Percentiles rank a stretch among this genome's conserved stretches.
These are phyloP conservation scores for Simmondsia chinensis DNA, from an alignment of 148 eudicot genomes.

Conservation along the genomic window DNA sequence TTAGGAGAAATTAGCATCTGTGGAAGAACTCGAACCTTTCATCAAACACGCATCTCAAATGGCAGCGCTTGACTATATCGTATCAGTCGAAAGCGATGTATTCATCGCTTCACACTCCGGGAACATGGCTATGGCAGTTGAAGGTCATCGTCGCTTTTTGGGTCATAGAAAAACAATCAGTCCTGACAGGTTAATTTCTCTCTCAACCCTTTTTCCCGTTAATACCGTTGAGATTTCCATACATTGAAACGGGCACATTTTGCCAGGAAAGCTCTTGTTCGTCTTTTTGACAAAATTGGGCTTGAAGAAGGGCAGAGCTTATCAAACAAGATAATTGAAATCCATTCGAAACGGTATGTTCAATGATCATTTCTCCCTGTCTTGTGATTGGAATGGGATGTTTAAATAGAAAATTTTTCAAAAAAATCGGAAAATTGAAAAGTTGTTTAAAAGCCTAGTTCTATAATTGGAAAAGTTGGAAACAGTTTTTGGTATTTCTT, in stretches of 20 bases:
- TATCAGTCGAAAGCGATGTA: constrained; percentile 86
- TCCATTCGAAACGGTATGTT: constrained; percentile 72
- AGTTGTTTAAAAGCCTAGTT: too few relatives aligned
- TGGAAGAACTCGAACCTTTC: constrained; percentile 74
- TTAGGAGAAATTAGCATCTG: constrained; percentile 78
- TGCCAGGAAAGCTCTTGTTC: constrained; percentile 72
- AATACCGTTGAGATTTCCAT: not conserved
- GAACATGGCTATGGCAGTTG: constrained; percentile 98
- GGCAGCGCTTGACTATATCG: constrained; percentile 98
- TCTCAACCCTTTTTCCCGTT: not conserved
- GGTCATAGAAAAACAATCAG: constrained; percentile 92
- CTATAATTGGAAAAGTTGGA: too few relatives aligned
- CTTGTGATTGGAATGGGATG: too few relatives aligned
- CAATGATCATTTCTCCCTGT: not conserved
- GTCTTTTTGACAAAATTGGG: constrained; percentile 63
- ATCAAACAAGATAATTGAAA: constrained; percentile 50
- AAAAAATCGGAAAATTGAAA: too few relatives aligned
- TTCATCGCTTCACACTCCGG: constrained; percentile 90
- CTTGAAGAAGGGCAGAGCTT: constrained; percentile 74
- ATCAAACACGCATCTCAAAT: constrained; percentile 75
- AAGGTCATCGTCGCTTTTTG: constrained; percentile 90
- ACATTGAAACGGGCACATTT: not conserved
- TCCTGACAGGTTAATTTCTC: constrained; percentile 65
- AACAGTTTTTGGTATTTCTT: too few relatives aligned
- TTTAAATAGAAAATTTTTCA: too few relatives aligned